These are phyloP conservation scores for Solanum chilense DNA, from an alignment of 257 asterid species.

Conservation along the genomic window DNA sequence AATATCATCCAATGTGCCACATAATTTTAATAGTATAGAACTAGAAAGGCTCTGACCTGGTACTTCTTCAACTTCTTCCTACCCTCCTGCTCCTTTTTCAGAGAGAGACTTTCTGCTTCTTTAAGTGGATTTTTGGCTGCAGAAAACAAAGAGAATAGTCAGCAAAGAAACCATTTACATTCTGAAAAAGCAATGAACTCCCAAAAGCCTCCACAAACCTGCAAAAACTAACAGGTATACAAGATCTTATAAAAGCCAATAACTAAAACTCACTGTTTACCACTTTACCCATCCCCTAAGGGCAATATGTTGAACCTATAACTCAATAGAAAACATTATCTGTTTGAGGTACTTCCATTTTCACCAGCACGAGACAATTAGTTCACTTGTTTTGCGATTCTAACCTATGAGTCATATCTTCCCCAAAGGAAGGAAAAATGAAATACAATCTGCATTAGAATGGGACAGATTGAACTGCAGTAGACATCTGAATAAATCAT, in stretches of 20 bases:
- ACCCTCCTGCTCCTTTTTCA: slow-evolving; percentile 51
- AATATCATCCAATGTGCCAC: not conserved
- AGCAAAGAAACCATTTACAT: not conserved
- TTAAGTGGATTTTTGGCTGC: slow-evolving; percentile 32
- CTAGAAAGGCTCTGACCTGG: slow-evolving; percentile 42
- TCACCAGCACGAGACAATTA: not conserved
- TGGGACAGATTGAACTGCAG: not conserved
- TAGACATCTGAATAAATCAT: not conserved
- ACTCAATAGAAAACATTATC: not conserved
- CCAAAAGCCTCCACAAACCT: not conserved
- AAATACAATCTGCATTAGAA: not conserved
- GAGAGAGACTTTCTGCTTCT: slow-evolving; percentile 49
- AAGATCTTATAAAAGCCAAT: not conserved
- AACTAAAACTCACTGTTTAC: not conserved
- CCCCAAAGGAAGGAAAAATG: not conserved
- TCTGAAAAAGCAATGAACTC: not conserved
- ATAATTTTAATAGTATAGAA: not conserved
- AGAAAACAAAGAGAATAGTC: slow-evolving; percentile 5
- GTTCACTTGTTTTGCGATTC: not conserved
- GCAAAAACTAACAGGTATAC: not conserved
- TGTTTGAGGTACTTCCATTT: not conserved
- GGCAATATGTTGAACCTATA: not conserved
- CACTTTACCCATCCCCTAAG: not conserved
- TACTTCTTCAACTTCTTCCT: slow-evolving; percentile 55
- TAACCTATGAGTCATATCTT: not conserved